Evolutionary conservation across 2,329 filamentous ascomycete species (phyloP).

Genomic region (Calonectria fujianensis): DNA sequence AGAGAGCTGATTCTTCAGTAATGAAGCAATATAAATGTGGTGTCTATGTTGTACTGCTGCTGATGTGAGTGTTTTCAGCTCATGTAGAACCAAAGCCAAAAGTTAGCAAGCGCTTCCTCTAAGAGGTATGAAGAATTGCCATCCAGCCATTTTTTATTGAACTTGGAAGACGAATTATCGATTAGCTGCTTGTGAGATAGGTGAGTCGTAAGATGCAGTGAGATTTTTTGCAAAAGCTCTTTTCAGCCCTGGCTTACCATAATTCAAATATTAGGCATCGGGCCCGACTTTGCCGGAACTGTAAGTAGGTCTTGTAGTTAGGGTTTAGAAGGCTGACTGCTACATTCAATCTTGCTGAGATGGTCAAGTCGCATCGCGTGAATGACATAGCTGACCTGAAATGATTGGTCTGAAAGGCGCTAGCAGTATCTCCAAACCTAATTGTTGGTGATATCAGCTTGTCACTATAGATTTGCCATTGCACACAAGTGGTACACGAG

Average conservation of each 20-base stretch:
- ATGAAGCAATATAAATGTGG: background rate
- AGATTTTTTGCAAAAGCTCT: too few relatives aligned
- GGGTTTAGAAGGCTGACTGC: background rate
- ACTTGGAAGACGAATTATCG: too few relatives aligned
- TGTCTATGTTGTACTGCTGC: background rate
- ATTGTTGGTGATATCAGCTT: background rate
- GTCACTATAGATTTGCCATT: background rate
- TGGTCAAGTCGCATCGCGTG: background rate
- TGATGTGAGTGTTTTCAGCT: background rate
- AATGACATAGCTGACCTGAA: background rate
- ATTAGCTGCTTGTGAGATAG: background rate
- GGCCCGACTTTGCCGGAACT: background rate
- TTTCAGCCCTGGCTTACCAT: too few relatives aligned
- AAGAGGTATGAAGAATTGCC: background rate
- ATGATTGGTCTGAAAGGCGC: background rate
- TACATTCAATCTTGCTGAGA: background rate
- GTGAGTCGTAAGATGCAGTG: background rate
- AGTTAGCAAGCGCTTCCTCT: background rate
- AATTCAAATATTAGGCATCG: background rate
- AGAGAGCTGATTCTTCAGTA: background rate
- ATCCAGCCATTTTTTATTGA: background rate
- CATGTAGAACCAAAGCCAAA: background rate
- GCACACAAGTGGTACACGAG: background rate
- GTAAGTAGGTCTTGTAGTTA: background rate
- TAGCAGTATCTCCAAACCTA: background rate